Percentiles rank a stretch among this genome's conserved stretches.
Conservation (phyloP, 176 grass and related monocot genomes). For the Oryza australiensis region DNA sequence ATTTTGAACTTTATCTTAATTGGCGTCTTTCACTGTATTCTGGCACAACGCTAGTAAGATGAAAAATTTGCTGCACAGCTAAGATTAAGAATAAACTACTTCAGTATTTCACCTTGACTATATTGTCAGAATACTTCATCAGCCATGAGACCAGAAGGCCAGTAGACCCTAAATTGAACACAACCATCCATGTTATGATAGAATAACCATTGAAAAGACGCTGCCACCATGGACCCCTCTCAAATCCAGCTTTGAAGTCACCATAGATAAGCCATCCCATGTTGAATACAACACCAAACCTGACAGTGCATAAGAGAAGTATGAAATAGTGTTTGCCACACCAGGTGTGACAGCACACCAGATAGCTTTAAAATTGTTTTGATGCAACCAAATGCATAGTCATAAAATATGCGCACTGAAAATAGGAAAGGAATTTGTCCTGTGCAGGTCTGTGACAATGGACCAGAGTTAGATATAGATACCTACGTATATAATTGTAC, state of each 20-base stretch:
- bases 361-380: background rate
- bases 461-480: constrained; percentile 36
- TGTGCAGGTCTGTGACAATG: background rate
- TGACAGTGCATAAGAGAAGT: constrained; percentile 43
- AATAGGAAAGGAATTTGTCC: background rate
- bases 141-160: constrained; percentile 97
- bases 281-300: constrained; percentile 90
- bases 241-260: constrained; percentile 86
- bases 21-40: background rate
- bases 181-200: constrained; percentile 88
- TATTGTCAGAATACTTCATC: constrained; percentile 98
- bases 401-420: background rate
- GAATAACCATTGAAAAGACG: constrained; percentile 86
- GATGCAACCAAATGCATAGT: constrained; percentile 2
- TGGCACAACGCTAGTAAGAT: background rate
- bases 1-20: background rate
- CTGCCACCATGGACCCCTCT: constrained; percentile 86
- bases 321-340: constrained; percentile 23
- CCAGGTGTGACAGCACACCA: background rate
- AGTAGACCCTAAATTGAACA: constrained; percentile 89
- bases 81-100: constrained; percentile 30
- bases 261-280: constrained; percentile 83
- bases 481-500: constrained; percentile 92
- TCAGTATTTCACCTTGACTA: constrained; percentile 72
- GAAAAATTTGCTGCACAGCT: background rate